A percentile compares a stretch with the other conserved stretches of the same genome.
Evolutionary conservation across 495 filamentous ascomycete species (phyloP).

Genomic region (Hypoxylon crocopeplum): DNA sequence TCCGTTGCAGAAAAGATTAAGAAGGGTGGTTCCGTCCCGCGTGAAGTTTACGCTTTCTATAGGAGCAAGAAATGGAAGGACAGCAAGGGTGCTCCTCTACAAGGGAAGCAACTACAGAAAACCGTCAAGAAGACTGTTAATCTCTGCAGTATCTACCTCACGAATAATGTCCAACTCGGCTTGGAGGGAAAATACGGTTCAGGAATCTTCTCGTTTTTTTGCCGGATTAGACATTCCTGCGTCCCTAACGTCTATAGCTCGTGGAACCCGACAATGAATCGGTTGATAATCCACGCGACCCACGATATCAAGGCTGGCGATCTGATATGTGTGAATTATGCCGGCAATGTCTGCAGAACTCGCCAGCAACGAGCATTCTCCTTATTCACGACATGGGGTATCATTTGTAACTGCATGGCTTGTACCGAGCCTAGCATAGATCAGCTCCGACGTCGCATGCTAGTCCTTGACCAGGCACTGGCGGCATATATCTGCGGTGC

Average conservation of each 20-base stretch:
- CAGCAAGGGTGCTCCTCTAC: neutral
- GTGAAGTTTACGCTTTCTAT: slow-evolving; percentile 11
- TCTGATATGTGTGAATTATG: slow-evolving; percentile 52
- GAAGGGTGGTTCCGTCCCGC: neutral
- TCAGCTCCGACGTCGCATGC: slow-evolving; percentile 20
- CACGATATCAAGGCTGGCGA: slow-evolving; percentile 48
- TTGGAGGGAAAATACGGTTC: slow-evolving; percentile 25
- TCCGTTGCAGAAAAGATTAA: neutral
- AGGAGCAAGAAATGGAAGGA: slow-evolving; percentile 19
- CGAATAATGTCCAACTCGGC: slow-evolving; percentile 22
- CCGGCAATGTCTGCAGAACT: slow-evolving; percentile 31
- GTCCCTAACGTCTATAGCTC: slow-evolving; percentile 49
- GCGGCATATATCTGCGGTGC: slow-evolving; percentile 20
- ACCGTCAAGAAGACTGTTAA: slow-evolving; percentile 9
- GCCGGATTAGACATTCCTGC: slow-evolving; percentile 53
- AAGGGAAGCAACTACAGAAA: slow-evolving; percentile 11
- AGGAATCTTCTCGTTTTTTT: slow-evolving; percentile 20
- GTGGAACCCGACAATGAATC: slow-evolving; percentile 45
- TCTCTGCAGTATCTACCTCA: slow-evolving; percentile 8
- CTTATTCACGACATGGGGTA: slow-evolving; percentile 10
- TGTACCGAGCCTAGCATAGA: slow-evolving; percentile 16
- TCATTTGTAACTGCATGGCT: slow-evolving; percentile 17
- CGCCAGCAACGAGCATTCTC: slow-evolving; percentile 18
- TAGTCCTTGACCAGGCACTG: slow-evolving; percentile 17
- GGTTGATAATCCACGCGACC: slow-evolving; percentile 49